Base-by-base conservation (phyloP, 1,284 basidiomycete genomes). In the Mycena citricolor region DNA sequence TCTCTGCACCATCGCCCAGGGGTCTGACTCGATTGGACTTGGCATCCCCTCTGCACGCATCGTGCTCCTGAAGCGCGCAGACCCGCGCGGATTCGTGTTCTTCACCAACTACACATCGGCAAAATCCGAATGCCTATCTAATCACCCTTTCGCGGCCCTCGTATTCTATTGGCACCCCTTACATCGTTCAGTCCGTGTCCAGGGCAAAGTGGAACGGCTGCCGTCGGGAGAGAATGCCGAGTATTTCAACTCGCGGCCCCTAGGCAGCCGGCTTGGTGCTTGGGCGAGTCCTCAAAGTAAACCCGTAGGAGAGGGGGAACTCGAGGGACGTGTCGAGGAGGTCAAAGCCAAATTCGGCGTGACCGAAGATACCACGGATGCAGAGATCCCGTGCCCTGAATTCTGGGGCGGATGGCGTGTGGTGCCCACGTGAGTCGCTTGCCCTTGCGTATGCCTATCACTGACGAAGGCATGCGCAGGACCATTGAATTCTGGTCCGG, bases 371-470 rank as follows among this genome's bases (percentile, higher is more conserved):
- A 66, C 73, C 36, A 52, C 60, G 24, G 66, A 69, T 5, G 68
- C 52, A 2, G 68, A 82, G 39, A 73, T 97, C 8, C 87, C 90
- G 0, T 71, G 87, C 34, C 97, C 95, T 2, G 85, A 90, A 6
- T 90, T 90, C 65, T 99, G 97, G 97, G 95, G 95, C 46, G 95
- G 95, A 3, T 97, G 90, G 84, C 77, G 94, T 55, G 77, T 99
- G 29, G 74, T 97, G 6, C 97, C 97, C 12, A 79, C 79, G 88
- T 94, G 65, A 64, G 84, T 77, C 26, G 4, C 26, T 17, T 28
- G 26, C 16, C 21, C 6, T 24, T 39, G 34, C 32, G 34, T 32
- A 21, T 28, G 44, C 35, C 19, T 39, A 32, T 21, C 34, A 43
- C 12, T 45, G 81, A 79, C 36, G 79, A 81, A 68, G 73, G n/a